A percentile compares a stretch with the other conserved stretches of the same genome.
phyloP scores from a whole-genome alignment of 352 stramenopile genomes.

The Phytophthora pinifolia region DNA sequence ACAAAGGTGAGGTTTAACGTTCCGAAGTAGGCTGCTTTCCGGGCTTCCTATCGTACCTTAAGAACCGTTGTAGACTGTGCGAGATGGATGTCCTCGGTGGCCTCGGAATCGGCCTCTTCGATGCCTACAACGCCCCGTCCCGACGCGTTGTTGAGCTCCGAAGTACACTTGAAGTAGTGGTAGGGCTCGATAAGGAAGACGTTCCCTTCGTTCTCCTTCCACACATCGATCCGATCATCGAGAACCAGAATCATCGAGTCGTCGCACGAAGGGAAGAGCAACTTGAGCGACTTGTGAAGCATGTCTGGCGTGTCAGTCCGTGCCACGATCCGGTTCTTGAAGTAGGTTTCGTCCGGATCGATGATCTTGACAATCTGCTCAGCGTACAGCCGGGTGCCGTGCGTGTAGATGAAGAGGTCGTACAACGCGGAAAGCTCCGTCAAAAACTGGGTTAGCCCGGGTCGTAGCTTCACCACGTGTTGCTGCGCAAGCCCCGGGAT shows the following conservation, averaged over 20 bases:
- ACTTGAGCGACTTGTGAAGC: slow-evolving; percentile 85
- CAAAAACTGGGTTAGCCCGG: slow-evolving; percentile 90
- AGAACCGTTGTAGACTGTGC: slow-evolving; percentile 55
- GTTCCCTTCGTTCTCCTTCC: slow-evolving; percentile 88
- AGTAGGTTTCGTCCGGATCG: slow-evolving; percentile 76
- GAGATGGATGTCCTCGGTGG: slow-evolving; percentile 50
- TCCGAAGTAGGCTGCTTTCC: background rate
- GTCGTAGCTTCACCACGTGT: slow-evolving; percentile 94
- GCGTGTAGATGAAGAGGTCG: slow-evolving; percentile 96
- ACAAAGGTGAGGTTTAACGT: background rate
- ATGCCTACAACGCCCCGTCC: slow-evolving; percentile 45
- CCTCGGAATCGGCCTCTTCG: slow-evolving; percentile 36
- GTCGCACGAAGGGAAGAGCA: slow-evolving; percentile 84
- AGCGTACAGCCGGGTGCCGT: slow-evolving; percentile 93
- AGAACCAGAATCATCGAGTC: slow-evolving; percentile 89
- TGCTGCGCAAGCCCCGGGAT: slow-evolving; percentile 74
- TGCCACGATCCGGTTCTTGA: slow-evolving; percentile 87
- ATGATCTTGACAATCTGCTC: slow-evolving; percentile 94
- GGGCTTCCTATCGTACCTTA: slow-evolving; percentile 33
- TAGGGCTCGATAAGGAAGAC: slow-evolving; percentile 88
- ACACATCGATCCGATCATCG: slow-evolving; percentile 86
- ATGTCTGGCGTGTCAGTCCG: slow-evolving; percentile 87
- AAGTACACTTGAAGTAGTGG: slow-evolving; percentile 79
- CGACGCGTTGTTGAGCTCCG: slow-evolving; percentile 85
- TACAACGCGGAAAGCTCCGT: slow-evolving; percentile 78